Evolutionary conservation across 2,329 filamentous ascomycete genomes (phyloP), one percentile per base, ranked within the genome.

Genomic region (Beauveria medogensis): DNA sequence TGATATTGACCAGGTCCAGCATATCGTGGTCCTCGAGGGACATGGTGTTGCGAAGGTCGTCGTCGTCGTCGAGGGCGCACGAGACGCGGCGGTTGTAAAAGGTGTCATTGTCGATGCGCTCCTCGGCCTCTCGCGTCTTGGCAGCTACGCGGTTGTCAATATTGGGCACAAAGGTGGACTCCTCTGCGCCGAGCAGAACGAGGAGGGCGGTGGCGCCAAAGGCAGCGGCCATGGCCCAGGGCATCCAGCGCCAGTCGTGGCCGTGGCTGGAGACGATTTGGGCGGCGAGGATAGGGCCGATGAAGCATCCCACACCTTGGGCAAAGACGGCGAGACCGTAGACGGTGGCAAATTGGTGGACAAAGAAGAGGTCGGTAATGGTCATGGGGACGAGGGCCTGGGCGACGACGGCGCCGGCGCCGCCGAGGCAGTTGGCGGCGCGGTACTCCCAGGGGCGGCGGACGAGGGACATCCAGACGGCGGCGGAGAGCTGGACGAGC

Each of bases 311-410:
- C 3, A 44, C 4, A 0, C 58, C 58, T 22, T 60, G 58, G 22
- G 51, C 43, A 8, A 54, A 54, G 14, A 60, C 30, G 20, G 14
- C 44, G n/a, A 24, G 24, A 3, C 58, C 58, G 30, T 54, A 47
- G 10, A 26, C 41, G 8, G 50, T 55, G 16, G 50, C 58, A 4
- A 54, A 48, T 43, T 60, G 58, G 51, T 60, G 58, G 7, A 26
- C 18, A 18, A 60, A 60, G 58, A 60, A 60, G 28, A 60, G 50
- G 50, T 60, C 58, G 6, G 51, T 40, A n/a, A 60, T 37, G 50
- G 58, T 60, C 50, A 60, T 60, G 26, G 50, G 58, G n/a, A 60
- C 50, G 24, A 60, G 50, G 2, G 51, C n/a, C 43, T 60, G 41
- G 16, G 50, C 28, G 16, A 60, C 43, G 51, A 44, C 28, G 24